These are phyloP conservation scores for Datisca glomerata DNA, from an alignment of 306 rosid genomes.

Conservation along the genomic window DNA sequence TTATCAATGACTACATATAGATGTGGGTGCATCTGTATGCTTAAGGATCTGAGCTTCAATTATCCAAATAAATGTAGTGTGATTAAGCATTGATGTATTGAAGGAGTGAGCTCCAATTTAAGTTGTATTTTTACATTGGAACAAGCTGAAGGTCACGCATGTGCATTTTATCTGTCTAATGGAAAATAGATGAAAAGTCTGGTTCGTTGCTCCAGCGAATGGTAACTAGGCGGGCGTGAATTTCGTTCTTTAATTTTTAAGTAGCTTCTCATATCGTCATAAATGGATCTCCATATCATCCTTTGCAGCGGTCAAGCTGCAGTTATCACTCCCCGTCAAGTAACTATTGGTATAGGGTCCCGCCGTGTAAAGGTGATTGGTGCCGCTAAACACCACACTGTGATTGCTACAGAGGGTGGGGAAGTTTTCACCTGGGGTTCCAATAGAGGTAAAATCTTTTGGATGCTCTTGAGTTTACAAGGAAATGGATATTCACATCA, in stretches of 20 bases:
- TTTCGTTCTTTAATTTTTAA: not conserved
- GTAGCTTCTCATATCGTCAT: constrained; percentile 9
- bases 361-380: constrained; percentile 75
- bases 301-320: constrained; percentile 96
- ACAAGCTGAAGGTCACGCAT: no score
- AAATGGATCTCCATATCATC: constrained; percentile 23
- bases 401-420: constrained; percentile 82
- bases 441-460: constrained; percentile 76
- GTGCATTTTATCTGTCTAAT: no score
- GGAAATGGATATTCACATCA: no score
- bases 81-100: not conserved
- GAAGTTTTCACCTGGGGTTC: constrained; percentile 99
- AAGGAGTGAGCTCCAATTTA: not conserved
- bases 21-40: not conserved
- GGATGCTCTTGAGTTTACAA: constrained; percentile 6
- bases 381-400: constrained; percentile 98
- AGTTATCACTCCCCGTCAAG: constrained; percentile 95
- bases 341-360: constrained; percentile 77
- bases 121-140: no score
- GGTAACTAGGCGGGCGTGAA: not conserved
- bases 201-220: no score
- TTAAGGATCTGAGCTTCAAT: no score
- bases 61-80: no score
- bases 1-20: no score
- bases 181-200: no score